phyloP scores from a whole-genome alignment of 2,329 filamentous ascomycete genomes.

The Fonsecaea pedrosoi region DNA sequence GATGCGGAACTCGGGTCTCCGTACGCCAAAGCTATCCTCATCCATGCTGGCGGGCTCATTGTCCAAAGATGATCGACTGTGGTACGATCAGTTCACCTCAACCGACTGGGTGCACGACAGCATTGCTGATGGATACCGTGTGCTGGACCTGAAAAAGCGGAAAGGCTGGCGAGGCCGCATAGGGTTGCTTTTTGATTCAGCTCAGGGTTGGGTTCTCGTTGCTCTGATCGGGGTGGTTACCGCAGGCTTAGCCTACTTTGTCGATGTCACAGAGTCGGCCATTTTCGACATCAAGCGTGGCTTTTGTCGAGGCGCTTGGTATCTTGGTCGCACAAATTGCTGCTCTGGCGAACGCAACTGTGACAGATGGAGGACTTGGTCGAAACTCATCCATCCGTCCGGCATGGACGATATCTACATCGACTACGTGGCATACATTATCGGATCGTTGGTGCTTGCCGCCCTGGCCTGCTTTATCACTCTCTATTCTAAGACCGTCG shows the following conservation, averaged over 20 bases:
- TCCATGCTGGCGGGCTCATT: conserved; percentile 62
- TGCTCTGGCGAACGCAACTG: conserved; percentile 64
- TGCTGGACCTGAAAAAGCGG: conserved; percentile 79
- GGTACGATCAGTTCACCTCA: conserved; percentile 98
- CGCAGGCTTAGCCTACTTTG: conserved; percentile 82
- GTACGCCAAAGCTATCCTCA: conserved; percentile 38
- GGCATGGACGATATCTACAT: conserved; percentile 62
- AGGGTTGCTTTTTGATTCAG: conserved; percentile 77
- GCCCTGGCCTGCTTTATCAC: conserved; percentile 78
- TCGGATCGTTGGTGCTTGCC: conserved; percentile 73
- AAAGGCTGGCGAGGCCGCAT: conserved; percentile 86
- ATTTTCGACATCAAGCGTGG: conserved; percentile 93
- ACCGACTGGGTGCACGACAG: conserved; percentile 99
- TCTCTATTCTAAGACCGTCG: conserved; percentile 88
- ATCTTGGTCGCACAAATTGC: conserved; percentile 72
- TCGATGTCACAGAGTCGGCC: conserved; percentile 83
- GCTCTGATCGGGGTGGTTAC: conserved; percentile 87
- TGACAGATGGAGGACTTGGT: conserved; percentile 69
- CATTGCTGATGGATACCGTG: conserved; percentile 89
- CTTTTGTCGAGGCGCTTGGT: conserved; percentile 77
- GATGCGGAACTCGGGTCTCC: conserved; percentile 33
- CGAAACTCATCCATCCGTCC: conserved; percentile 65
- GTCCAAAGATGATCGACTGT: conserved; percentile 83
- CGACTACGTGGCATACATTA: conserved; percentile 79
- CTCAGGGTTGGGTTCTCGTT: conserved; percentile 92